phyloP scores from a whole-genome alignment of 257 asterid species.

The Hygrophila difformis region DNA sequence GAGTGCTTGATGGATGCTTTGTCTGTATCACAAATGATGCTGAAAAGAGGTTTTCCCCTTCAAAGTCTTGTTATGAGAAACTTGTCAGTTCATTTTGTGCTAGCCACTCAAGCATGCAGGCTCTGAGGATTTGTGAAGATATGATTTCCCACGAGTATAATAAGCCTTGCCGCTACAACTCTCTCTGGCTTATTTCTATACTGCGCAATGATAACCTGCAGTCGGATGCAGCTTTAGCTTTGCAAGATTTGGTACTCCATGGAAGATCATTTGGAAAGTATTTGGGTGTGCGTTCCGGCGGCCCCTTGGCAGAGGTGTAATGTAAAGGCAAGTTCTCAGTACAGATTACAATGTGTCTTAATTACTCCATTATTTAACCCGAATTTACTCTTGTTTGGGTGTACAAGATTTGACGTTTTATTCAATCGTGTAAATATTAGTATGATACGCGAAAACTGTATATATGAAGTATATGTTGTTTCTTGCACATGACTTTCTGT shows the following conservation, averaged over 20 bases:
- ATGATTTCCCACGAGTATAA: slow-evolving; percentile 37
- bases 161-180: slow-evolving; percentile 36
- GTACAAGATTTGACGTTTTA: too few species aligned
- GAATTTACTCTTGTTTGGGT: too few species aligned
- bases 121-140: slow-evolving; percentile 42
- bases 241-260: slow-evolving; percentile 16
- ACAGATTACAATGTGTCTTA: too few species aligned
- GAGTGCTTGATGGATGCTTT: slow-evolving; percentile 43
- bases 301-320: too few species aligned
- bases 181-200: slow-evolving; percentile 24
- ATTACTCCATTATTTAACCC: too few species aligned
- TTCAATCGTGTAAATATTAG: too few species aligned
- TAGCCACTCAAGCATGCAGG: slow-evolving; percentile 23
- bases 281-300: too few species aligned
- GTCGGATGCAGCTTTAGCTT: slow-evolving; percentile 20
- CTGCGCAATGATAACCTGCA: slow-evolving; percentile 25
- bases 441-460: too few species aligned
- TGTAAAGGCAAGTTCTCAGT: too few species aligned
- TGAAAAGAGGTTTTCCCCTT: slow-evolving; percentile 43
- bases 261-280: slow-evolving; percentile 11
- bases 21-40: slow-evolving; percentile 36
- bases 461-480: too few species aligned
- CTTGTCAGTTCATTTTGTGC: slow-evolving; percentile 37
- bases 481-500: too few species aligned
- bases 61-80: slow-evolving; percentile 37